Base-by-base conservation (phyloP, 2,329 filamentous ascomycete genomes). In the Neobulgaria alba region DNA sequence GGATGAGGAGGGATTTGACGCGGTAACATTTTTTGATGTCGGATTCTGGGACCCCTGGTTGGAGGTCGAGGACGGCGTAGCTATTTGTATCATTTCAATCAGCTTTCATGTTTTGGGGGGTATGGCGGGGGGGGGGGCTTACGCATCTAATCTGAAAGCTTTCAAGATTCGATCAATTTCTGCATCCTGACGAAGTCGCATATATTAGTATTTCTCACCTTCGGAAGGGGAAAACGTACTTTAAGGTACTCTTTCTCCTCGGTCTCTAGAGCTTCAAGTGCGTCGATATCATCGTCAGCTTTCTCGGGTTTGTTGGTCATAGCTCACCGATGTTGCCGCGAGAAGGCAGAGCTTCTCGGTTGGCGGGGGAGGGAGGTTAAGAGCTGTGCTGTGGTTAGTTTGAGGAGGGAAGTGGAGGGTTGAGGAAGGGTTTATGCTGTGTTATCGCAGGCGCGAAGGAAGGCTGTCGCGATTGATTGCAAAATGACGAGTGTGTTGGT, bases 1-100 rank as follows among this genome's bases (percentile, higher is more conserved):
- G 92, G 68, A 98, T 96, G 36, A 98, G 79, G 42, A 98, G 81
- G n/a, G 92, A 98, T 65, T 95, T 96, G 57, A 87, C 89, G 70
- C 92, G 89, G 68, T 96, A 98, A 52, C 77, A 77, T 54, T 82
- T 71, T 67, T 95, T 96, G 71, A 98, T 96, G 67, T 96, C 92
- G 45, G 86, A 89, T 55, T 96, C 90, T 41, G 92, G 79, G 15
- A 96, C 87, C 59, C 92, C 92, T 3, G 92, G 92, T 62, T 95
- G 88, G 33, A 98, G 83, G 63, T 93, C 92, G 33, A 98, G 81
- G 36, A 98, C 87, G 37, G 90, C 86, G 63, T 98, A 98, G 54
- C 81, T 85, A 47, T 38, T 14, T 16, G 20, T n/a, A n/a, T n/a
- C n/a, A n/a, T n/a, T n/a, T n/a, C n/a, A n/a, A n/a, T n/a, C n/a